phyloP scores from a whole-genome alignment of 805 yeast genomes.

The Candida ovalis region DNA sequence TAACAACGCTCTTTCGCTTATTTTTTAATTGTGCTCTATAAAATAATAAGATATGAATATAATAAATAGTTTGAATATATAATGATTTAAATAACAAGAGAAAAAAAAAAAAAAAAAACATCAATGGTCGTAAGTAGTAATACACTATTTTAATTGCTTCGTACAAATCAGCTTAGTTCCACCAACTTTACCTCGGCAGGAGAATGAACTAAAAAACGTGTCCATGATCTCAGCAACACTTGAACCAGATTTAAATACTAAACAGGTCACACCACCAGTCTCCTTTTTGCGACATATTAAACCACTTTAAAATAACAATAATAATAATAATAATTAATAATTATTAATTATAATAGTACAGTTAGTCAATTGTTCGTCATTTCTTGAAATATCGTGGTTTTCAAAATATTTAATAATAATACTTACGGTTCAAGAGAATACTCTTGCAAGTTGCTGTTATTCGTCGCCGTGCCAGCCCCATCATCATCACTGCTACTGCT shows the following conservation, averaged over 20 bases:
- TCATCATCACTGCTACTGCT: neutral
- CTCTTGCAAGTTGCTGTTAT: neutral
- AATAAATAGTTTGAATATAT: no score
- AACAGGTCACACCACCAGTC: neutral
- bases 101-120: neutral
- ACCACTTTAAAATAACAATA: neutral
- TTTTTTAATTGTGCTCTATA: neutral
- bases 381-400: neutral
- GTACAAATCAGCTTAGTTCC: neutral
- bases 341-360: neutral
- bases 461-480: no score
- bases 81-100: no score
- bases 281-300: constrained; percentile 1
- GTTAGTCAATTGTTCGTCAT: neutral
- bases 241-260: neutral
- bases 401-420: neutral
- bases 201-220: neutral
- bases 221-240: neutral
- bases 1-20: neutral
- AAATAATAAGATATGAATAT: neutral
- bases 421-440: constrained; percentile 2
- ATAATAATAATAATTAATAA: neutral
- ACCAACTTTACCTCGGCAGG: neutral
- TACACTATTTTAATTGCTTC: neutral
- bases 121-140: neutral